Evolutionary conservation across 2,329 filamentous ascomycete species (phyloP), one percentile per base, ranked within the genome.

Genomic region (Colletotrichum sansevieriae): DNA sequence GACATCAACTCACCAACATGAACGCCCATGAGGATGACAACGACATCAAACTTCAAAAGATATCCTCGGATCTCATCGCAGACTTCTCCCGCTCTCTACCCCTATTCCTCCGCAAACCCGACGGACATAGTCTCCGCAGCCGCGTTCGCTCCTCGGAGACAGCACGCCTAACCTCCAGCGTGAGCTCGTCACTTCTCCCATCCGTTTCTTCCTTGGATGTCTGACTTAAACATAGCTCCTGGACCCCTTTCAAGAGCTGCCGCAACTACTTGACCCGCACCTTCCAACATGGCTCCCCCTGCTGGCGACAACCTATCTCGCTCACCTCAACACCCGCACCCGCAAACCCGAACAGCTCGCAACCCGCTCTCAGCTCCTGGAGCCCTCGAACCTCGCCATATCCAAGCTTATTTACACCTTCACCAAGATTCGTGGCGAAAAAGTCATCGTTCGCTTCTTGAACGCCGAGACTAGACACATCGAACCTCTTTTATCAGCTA

Each of bases 181-280:
- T 88, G 72, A 65, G 66, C 37, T 11, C 54, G 20, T 18, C 47
- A 8, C 11, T n/a, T n/a, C 15, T 51, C 66, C 13, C 35, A 41
- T 37, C 44, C 41, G 6, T 47, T 18, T 22, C 22, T 12, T 37
- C 5, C 51, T 29, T 29, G 7, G 29, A 2, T 29, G 29, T 29
- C 29, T 58, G 18, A 68, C 52, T 37, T 15, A 12, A 33, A 1
- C 13, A n/a, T 39, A 86, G 83, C 78, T 87, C 4, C 88, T 99
- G 57, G 94, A 98, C 73, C 90, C 92, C 2, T 99, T 98, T 74
- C 95, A 98, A 84, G 95, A 98, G 83, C 91, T 97, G 72, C 96
- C 96, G 18, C 96, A 99, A 78, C 86, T 98, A 44, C 87, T 99
- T 29, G 96, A 99, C 80, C 89, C 93, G 10, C 88, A 95, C 78